phyloP scores from a whole-genome alignment of 768 basidiomycete species.

The Hypsizygus marmoreus region DNA sequence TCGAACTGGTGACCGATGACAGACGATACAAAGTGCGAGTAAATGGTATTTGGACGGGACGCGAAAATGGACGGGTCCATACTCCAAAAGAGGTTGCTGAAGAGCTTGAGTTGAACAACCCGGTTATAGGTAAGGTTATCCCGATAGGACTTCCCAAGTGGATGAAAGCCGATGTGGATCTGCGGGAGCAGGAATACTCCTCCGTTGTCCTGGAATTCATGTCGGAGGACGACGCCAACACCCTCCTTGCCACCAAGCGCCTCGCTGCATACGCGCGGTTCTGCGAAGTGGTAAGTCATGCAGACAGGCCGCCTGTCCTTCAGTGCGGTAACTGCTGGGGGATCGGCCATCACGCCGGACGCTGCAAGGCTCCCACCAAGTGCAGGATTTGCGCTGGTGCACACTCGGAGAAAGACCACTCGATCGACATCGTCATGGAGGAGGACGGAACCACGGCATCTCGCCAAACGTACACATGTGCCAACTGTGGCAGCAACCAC shows the following conservation, averaged over 20 bases:
- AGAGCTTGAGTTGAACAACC: neutral
- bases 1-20: slow-evolving; percentile 16
- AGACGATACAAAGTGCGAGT: slow-evolving; percentile 22
- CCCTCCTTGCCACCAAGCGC: neutral
- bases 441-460: neutral
- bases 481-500: slow-evolving; percentile 1
- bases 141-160: slow-evolving; percentile 1
- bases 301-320: neutral
- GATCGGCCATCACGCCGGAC: slow-evolving; percentile 4
- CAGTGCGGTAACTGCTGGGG: slow-evolving; percentile 14
- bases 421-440: neutral
- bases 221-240: neutral
- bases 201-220: slow-evolving; percentile 2
- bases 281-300: neutral
- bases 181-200: neutral
- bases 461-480: neutral
- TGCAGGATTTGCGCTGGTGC: neutral
- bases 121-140: slow-evolving; percentile 4
- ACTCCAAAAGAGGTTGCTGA: neutral
- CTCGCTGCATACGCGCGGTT: neutral
- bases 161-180: neutral
- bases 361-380: neutral
- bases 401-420: neutral
- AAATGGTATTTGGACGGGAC: slow-evolving; percentile 6
- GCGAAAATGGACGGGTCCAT: neutral